A percentile compares a stretch with the other conserved stretches of the same genome.
These are phyloP conservation scores for Eucalyptus rudis DNA, from an alignment of 345 rosid species.

Conservation along the genomic window DNA sequence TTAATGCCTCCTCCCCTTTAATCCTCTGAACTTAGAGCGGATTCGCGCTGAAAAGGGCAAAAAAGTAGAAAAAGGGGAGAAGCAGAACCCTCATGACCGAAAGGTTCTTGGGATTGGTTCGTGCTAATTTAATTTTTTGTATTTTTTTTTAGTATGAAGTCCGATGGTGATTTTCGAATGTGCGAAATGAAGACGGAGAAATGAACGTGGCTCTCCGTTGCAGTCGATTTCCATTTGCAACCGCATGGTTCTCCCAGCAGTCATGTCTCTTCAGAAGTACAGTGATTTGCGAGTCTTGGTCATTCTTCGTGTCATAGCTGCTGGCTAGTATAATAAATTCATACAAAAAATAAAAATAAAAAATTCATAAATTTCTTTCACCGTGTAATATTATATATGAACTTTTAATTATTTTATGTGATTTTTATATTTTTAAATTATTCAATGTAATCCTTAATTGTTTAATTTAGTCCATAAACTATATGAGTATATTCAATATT, in stretches of 20 bases:
- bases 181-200: neutral
- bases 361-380: neutral
- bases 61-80: neutral
- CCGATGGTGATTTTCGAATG: neutral
- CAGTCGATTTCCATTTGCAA: neutral
- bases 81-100: neutral
- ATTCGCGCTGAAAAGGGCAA: neutral
- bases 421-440: too few species aligned
- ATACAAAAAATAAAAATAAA: neutral
- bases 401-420: too few species aligned
- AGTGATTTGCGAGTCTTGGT: neutral
- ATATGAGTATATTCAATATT: too few species aligned
- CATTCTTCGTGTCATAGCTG: neutral
- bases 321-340: neutral
- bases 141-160: neutral
- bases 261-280: neutral
- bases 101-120: neutral
- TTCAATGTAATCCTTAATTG: too few species aligned
- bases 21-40: neutral
- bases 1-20: neutral
- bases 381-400: fast-evolving
- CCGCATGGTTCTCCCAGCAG: neutral
- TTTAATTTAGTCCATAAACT: neutral
- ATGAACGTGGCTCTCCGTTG: neutral
- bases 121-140: neutral